phyloP scores from a whole-genome alignment of 768 basidiomycete genomes.

The Xerocomellus intermedius region DNA sequence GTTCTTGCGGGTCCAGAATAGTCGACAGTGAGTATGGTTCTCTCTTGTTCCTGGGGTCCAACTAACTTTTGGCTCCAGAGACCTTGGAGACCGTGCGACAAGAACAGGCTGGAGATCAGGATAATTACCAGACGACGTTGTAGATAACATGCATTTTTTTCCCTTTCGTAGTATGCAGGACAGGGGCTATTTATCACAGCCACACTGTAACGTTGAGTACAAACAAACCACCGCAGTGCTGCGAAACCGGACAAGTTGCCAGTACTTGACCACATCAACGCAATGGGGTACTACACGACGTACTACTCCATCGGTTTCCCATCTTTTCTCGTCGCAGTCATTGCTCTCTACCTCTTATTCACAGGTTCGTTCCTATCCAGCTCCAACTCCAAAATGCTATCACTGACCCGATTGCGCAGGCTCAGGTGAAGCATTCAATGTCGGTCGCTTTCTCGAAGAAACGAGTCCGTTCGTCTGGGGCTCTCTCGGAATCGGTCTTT shows the following conservation, averaged over 20 bases:
- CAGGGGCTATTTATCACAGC: conserved; percentile 5
- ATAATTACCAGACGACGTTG: not conserved
- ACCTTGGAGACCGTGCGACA: conserved; percentile 15
- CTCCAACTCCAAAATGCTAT: not conserved
- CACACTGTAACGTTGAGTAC: not conserved
- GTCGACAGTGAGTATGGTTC: conserved; percentile 50
- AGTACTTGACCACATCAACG: not conserved
- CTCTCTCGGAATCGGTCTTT: conserved; percentile 84
- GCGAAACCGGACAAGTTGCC: not conserved
- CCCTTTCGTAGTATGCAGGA: not conserved
- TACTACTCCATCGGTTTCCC: conserved; percentile 74
- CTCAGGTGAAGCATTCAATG: conserved; percentile 90
- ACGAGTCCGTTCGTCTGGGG: conserved; percentile 94
- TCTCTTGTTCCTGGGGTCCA: not conserved
- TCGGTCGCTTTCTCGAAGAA: conserved; percentile 91
- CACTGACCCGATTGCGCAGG: conserved; percentile 40
- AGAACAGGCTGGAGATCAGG: conserved; percentile 11
- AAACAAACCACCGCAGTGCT: conserved; percentile 13
- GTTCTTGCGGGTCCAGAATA: conserved; percentile 91
- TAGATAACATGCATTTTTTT: not conserved
- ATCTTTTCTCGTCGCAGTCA: conserved; percentile 55
- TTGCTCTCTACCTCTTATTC: conserved; percentile 86
- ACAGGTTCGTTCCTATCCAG: conserved; percentile 56
- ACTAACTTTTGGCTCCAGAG: conserved; percentile 7
- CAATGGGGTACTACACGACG: conserved; percentile 30